A percentile compares a stretch with the other conserved stretches of the same genome.
These are phyloP conservation scores for Starmerella asiatica DNA, from an alignment of 805 yeast genomes.

Conservation along the genomic window DNA sequence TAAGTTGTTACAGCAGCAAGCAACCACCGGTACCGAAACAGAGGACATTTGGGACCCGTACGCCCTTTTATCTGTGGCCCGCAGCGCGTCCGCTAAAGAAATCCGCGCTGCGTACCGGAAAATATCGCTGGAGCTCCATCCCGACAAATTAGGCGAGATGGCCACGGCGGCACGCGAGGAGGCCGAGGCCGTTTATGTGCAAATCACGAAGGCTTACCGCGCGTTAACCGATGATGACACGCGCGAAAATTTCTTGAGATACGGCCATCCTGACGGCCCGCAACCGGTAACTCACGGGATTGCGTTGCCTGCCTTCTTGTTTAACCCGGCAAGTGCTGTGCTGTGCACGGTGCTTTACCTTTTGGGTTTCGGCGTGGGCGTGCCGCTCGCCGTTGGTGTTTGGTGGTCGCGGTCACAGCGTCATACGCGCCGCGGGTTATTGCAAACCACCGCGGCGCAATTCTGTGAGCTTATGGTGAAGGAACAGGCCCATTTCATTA, in stretches of 20 bases:
- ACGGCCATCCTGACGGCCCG: slow-evolving; percentile 98
- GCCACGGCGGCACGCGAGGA: slow-evolving; percentile 43
- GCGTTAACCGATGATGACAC: slow-evolving; percentile 84
- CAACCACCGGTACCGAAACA: slow-evolving; percentile 19
- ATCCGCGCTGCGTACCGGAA: slow-evolving; percentile 75
- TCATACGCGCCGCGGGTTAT: slow-evolving; percentile 70
- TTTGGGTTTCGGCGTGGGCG: slow-evolving; percentile 54
- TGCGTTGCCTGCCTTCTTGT: slow-evolving; percentile 82
- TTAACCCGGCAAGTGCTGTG: slow-evolving; percentile 67
- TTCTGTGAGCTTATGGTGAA: slow-evolving; percentile 64
- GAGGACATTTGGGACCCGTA: slow-evolving; percentile 69
- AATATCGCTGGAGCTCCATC: slow-evolving; percentile 78
- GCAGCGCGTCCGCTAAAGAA: slow-evolving; percentile 57
- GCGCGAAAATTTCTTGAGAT: slow-evolving; percentile 66
- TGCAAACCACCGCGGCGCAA: slow-evolving; percentile 66
- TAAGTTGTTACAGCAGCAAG: slow-evolving; percentile 23
- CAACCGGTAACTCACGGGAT: slow-evolving; percentile 83
- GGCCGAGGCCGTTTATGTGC: slow-evolving; percentile 65
- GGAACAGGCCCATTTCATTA: slow-evolving; percentile 37
- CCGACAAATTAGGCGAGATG: slow-evolving; percentile 61
- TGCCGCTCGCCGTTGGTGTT: slow-evolving; percentile 66
- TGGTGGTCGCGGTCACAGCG: slow-evolving; percentile 86
- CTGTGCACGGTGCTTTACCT: slow-evolving; percentile 55
- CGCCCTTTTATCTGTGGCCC: slow-evolving; percentile 61
- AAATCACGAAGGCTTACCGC: slow-evolving; percentile 82